Percentiles rank a stretch among this genome's conserved stretches.
Conservation (phyloP, 192 early-diverging fungal genomes). For the Rhizophagus clarus region DNA sequence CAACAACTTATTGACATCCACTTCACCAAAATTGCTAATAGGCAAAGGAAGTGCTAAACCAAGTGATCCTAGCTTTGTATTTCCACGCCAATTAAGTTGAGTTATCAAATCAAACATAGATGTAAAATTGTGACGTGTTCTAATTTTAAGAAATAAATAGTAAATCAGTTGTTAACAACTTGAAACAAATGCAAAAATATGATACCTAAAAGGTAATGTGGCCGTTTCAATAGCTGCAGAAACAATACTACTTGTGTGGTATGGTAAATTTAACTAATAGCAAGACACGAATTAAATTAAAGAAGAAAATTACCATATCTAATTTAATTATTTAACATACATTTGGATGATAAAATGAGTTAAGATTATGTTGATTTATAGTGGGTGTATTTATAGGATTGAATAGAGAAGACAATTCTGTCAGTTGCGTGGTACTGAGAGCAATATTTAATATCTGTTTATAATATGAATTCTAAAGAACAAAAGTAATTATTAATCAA, state of each 20-base stretch:
- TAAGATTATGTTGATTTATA: conserved; percentile 29
- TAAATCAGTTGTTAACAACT: neutral
- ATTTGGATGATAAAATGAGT: conserved; percentile 40
- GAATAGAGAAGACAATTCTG: conserved; percentile 51
- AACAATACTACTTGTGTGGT: conserved; percentile 58
- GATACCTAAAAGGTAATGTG: conserved; percentile 46
- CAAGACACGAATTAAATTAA: neutral
- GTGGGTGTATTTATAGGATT: conserved; percentile 51
- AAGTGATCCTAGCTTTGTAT: conserved; percentile 45
- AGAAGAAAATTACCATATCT: neutral
- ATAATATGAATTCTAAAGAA: conserved; percentile 13
- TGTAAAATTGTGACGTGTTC: conserved; percentile 31
- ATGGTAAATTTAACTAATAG: conserved; percentile 40
- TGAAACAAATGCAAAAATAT: neutral
- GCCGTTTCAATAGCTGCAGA: conserved; percentile 56
- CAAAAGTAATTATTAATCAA: neutral
- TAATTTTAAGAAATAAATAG: conserved; percentile 8
- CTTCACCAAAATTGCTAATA: conserved; percentile 29
- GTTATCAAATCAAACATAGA: conserved; percentile 42
- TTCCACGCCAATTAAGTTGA: conserved; percentile 47
- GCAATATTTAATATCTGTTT: conserved; percentile 46
- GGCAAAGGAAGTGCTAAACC: conserved; percentile 44
- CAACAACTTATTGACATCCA: neutral
- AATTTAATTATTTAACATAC: conserved; percentile 32
- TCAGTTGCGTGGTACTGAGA: conserved; percentile 41